phyloP scores from a whole-genome alignment of 2,329 filamentous ascomycete genomes.

The Septoria petroselini region DNA sequence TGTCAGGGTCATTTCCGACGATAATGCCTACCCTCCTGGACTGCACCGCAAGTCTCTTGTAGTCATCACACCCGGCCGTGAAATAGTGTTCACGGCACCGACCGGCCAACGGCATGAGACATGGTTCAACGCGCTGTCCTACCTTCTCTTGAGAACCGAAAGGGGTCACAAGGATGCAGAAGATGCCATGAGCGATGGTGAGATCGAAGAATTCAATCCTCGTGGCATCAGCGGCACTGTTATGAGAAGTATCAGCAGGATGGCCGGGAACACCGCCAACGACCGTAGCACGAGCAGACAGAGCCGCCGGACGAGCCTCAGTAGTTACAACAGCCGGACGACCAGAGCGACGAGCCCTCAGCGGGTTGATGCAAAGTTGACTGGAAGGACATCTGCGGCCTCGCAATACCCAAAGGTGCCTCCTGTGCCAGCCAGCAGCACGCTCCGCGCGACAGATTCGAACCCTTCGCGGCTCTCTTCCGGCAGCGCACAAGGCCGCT shows the following conservation, averaged over 20 bases:
- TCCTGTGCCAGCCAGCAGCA: constrained; percentile 3
- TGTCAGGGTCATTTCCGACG: constrained; percentile 85
- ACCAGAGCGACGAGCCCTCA: constrained; percentile 64
- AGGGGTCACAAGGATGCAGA: constrained; percentile 50
- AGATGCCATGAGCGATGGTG: constrained; percentile 56
- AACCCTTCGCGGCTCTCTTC: constrained; percentile 23
- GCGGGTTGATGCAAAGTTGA: constrained; percentile 24
- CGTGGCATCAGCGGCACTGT: constrained; percentile 35
- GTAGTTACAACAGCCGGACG: constrained; percentile 50
- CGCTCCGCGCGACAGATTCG: constrained; percentile 10
- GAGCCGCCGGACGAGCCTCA: constrained; percentile 35
- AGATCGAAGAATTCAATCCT: constrained; percentile 78
- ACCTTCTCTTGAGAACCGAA: constrained; percentile 74
- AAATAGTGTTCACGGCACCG: constrained; percentile 89
- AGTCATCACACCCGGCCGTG: constrained; percentile 81
- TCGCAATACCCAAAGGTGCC: constrained; percentile 7
- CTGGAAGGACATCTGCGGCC: constrained; percentile 13
- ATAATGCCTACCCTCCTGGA: constrained; percentile 92
- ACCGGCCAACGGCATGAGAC: constrained; percentile 95
- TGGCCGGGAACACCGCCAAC: constrained; percentile 45
- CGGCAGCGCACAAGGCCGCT: constrained; percentile 39
- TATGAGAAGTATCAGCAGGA: constrained; percentile 51
- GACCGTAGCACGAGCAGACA: constrained; percentile 51
- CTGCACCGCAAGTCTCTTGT: constrained; percentile 91
- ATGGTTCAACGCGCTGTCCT: constrained; percentile 96